phyloP scores from a whole-genome alignment of 2,329 filamentous ascomycete species.

The Aureobasidium sp. region DNA sequence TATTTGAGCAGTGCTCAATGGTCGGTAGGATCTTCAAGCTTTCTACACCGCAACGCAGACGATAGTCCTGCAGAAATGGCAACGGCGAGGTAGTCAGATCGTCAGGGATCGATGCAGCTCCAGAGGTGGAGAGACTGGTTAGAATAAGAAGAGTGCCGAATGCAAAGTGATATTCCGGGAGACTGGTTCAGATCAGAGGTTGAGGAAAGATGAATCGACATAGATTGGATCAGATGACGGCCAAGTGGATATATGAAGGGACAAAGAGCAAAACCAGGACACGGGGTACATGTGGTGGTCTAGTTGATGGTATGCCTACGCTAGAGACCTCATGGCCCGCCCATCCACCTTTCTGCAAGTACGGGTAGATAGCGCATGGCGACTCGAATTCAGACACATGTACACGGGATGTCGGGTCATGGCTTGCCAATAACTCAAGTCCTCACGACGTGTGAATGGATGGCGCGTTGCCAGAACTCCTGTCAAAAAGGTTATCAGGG shows the following conservation, averaged over 20 bases:
- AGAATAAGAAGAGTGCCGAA: not conserved
- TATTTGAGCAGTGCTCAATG: not conserved
- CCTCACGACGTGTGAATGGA: not conserved
- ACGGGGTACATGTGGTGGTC: not conserved
- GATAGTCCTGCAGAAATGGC: not conserved
- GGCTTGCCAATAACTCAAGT: not conserved
- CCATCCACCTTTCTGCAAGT: not conserved
- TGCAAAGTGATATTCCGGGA: not conserved
- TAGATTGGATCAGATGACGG: not conserved
- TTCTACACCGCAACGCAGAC: not conserved
- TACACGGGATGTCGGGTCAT: conserved; percentile 1
- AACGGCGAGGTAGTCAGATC: not conserved
- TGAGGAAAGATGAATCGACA: not conserved
- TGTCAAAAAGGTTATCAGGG: conserved; percentile 2
- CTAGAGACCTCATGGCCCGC: conserved; percentile 5
- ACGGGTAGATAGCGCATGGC: conserved; percentile 5
- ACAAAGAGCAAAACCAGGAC: not conserved
- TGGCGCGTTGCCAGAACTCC: not conserved
- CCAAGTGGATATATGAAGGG: not conserved
- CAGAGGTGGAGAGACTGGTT: no score
- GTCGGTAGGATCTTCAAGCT: not conserved
- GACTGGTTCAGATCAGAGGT: conserved; percentile 2
- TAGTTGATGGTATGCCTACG: not conserved
- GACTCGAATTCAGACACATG: not conserved
- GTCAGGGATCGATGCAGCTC: not conserved